phyloP scores from a whole-genome alignment of 2,329 filamentous ascomycete species.

The Volutella citrinella region DNA sequence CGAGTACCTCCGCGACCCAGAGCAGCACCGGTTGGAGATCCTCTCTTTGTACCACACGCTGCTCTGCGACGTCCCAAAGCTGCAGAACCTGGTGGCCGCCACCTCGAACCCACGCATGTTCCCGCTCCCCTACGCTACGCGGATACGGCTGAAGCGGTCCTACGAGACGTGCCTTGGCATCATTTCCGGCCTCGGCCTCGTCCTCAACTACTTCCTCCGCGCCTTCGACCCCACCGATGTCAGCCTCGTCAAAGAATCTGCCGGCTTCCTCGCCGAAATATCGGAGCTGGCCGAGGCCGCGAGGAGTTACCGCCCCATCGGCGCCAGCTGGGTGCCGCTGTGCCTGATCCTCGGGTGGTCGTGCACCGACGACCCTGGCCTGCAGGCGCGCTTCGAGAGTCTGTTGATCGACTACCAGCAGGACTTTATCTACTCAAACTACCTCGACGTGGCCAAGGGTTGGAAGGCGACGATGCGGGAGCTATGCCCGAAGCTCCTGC shows the following conservation, averaged over 20 bases:
- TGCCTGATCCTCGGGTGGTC: slow-evolving; percentile 14
- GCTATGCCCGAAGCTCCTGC: background rate
- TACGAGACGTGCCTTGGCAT: slow-evolving; percentile 16
- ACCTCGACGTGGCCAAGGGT: slow-evolving; percentile 14
- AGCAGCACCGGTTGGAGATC: slow-evolving; percentile 16
- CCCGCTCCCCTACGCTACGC: slow-evolving; percentile 7
- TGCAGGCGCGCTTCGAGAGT: slow-evolving; percentile 11
- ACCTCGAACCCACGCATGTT: slow-evolving; percentile 10
- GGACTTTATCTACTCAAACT: slow-evolving; percentile 14
- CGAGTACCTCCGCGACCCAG: slow-evolving; percentile 17
- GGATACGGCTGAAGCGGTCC: slow-evolving; percentile 7
- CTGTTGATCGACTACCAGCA: slow-evolving; percentile 14
- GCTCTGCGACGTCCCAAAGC: slow-evolving; percentile 12
- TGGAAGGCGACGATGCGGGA: slow-evolving; percentile 9
- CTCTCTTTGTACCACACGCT: slow-evolving; percentile 13
- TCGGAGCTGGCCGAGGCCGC: slow-evolving; percentile 9
- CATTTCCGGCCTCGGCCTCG: slow-evolving; percentile 5
- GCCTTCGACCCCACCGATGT: slow-evolving; percentile 16
- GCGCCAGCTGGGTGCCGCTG: slow-evolving; percentile 15
- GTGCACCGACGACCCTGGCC: slow-evolving; percentile 12
- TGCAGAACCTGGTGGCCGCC: slow-evolving; percentile 12
- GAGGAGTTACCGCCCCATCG: slow-evolving; percentile 11
- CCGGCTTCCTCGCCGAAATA: slow-evolving; percentile 13
- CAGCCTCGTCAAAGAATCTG: slow-evolving; percentile 8
- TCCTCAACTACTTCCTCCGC: slow-evolving; percentile 17